Evolutionary conservation across 352 stramenopile genomes (phyloP), one percentile per base, ranked within the genome.

Genomic region (Globisporangium apiculatum): DNA sequence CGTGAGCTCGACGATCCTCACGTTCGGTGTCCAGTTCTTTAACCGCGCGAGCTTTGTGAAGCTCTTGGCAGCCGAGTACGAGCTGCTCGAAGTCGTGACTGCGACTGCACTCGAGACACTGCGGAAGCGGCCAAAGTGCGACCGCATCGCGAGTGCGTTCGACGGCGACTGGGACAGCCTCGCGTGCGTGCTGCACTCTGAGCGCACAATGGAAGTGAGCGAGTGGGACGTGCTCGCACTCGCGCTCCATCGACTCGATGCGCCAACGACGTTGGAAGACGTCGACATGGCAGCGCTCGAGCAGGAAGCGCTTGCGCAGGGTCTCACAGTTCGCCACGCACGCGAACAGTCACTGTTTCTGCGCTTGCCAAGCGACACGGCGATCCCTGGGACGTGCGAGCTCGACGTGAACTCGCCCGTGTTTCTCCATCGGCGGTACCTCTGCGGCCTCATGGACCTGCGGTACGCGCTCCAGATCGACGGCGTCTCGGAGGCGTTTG

Each of bases 381-480:
- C 84, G 42, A 68, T 89, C 37, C 77, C 79, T 7, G 80, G 76
- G 4, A 72, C 69, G 14, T 86, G 79, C 40, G 75, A 86, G 51
- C 62, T 90, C 15, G 75, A 93, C 57, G 74, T 98, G 6, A 75
- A 95, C 57, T 91, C 93, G 8, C 84, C 80, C 43, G 91, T 98
- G 11, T 87, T 99, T 54, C 83, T 91, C 12, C 90, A 97, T 63
- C 87, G 96, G 15, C 80, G 96, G 18, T 99, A 99, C 60, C 97
- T 94, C 64, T 96, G 92, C 14, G 95, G 97, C 3, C 85, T 99
- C n/a, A 75, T 96, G 45, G 97, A 99, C 79, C 76, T 99, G 43
- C 97, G 98, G 42, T 99, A 98, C 65, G 95, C 98, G 8, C 75
- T 99, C 11, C 98, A 99, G 71, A 98, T 99, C 24, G 84, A 97